phyloP scores from a whole-genome alignment of 805 yeast genomes.

The Hagleromyces aurorensis region DNA sequence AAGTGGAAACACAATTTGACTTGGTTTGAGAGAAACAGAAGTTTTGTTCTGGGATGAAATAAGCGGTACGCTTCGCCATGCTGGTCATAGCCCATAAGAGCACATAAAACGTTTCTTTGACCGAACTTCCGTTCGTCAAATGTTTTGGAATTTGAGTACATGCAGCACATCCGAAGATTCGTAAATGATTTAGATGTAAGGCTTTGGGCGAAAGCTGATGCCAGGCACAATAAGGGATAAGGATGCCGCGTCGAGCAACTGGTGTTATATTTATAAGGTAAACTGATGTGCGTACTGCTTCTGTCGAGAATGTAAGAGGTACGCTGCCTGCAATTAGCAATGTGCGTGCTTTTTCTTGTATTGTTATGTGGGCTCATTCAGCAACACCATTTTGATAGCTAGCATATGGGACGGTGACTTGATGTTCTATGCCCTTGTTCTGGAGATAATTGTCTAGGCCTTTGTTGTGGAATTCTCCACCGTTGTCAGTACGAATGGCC shows the following conservation, averaged over 20 bases:
- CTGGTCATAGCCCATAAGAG: slow-evolving; percentile 5
- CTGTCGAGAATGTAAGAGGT: slow-evolving; percentile 12
- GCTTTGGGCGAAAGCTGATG: not conserved
- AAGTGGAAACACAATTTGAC: slow-evolving; percentile 5
- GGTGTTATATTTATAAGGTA: slow-evolving; percentile 8
- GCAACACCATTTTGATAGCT: slow-evolving; percentile 14
- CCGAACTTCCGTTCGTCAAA: slow-evolving; percentile 3
- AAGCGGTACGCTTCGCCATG: slow-evolving; percentile 4
- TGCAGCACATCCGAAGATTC: slow-evolving; percentile 12
- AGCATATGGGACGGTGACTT: slow-evolving; percentile 8
- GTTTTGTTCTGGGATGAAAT: slow-evolving; percentile 1
- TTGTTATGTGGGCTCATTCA: slow-evolving; percentile 11
- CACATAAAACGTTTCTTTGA: slow-evolving; percentile 3
- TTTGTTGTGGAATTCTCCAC: too few species aligned
- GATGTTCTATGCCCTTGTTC: slow-evolving; percentile 7
- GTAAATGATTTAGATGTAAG: slow-evolving; percentile 2
- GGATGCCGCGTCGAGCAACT: not conserved
- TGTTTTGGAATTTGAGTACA: slow-evolving; percentile 6
- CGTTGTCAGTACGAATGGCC: slow-evolving; percentile 5
- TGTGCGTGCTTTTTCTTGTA: slow-evolving; percentile 7
- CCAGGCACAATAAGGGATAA: slow-evolving; percentile 5
- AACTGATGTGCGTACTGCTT: slow-evolving; percentile 9
- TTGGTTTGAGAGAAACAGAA: slow-evolving; percentile 4
- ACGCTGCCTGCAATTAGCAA: slow-evolving; percentile 8
- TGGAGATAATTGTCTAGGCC: slow-evolving; percentile 1